These are phyloP conservation scores for Fremontodendron californicum DNA, from an alignment of 345 rosid genomes.

Conservation along the genomic window DNA sequence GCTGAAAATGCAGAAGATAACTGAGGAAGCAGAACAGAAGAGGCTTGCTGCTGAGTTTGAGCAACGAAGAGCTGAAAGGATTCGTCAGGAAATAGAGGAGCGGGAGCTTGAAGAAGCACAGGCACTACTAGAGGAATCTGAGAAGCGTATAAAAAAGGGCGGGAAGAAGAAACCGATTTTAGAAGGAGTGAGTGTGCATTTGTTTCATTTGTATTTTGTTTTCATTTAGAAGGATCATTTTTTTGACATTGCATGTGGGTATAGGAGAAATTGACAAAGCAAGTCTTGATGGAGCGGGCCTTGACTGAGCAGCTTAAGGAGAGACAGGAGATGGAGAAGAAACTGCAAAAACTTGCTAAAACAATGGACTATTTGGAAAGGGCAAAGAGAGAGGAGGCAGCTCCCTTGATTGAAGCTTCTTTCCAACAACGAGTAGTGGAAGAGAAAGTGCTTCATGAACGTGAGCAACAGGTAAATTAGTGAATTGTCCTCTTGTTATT, in stretches of 20 bases:
- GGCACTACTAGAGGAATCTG: constrained; percentile 65
- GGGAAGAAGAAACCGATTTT: constrained; percentile 66
- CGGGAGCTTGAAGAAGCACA: constrained; percentile 85
- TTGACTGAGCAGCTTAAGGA: constrained; percentile 77
- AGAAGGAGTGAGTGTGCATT: constrained; percentile 62
- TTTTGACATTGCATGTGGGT: background rate
- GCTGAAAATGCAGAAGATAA: constrained; percentile 68
- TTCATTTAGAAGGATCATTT: background rate
- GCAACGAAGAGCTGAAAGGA: constrained; percentile 69
- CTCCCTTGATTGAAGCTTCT: constrained; percentile 87
- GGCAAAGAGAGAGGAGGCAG: constrained; percentile 91
- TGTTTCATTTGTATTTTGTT: background rate
- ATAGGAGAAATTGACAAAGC: constrained; percentile 81
- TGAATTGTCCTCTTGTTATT: background rate
- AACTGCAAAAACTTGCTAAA: constrained; percentile 69
- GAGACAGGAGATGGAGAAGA: constrained; percentile 94
- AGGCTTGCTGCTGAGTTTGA: constrained; percentile 74
- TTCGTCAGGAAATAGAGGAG: constrained; percentile 72
- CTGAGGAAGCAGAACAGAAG: constrained; percentile 90
- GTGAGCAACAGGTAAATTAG: constrained; percentile 65
- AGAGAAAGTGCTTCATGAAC: constrained; percentile 76
- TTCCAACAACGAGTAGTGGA: constrained; percentile 74
- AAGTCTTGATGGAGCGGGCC: constrained; percentile 69
- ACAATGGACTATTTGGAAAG: constrained; percentile 92
- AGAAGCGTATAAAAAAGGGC: constrained; percentile 52